Conservation (phyloP, 495 filamentous ascomycete species). For the Daldinia childiae region DNA sequence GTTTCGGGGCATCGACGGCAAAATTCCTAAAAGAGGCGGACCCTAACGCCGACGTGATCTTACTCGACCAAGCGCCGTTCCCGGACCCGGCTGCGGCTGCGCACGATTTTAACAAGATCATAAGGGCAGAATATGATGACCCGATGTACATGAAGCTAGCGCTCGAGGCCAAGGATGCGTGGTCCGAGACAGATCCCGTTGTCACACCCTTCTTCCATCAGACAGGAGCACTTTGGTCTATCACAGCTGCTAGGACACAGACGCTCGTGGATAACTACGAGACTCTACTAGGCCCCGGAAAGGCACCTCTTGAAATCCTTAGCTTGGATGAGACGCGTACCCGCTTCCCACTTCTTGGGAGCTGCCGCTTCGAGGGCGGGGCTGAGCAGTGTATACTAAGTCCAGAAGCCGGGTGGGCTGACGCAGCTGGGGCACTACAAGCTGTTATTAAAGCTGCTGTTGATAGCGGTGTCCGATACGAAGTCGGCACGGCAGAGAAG, state of each 20-base stretch:
- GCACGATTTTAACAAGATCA: slow-evolving; percentile 66
- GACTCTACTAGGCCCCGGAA: not conserved
- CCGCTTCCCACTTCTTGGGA: slow-evolving; percentile 49
- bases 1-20: slow-evolving; percentile 60
- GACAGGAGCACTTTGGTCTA: slow-evolving; percentile 58
- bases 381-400: slow-evolving; percentile 49
- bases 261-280: not conserved
- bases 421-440: slow-evolving; percentile 56
- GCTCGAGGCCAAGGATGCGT: slow-evolving; percentile 56
- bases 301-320: not conserved
- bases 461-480: slow-evolving; percentile 57
- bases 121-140: slow-evolving; percentile 65
- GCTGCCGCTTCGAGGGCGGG: slow-evolving; percentile 39
- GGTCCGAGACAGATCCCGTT: slow-evolving; percentile 51
- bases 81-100: slow-evolving; percentile 57
- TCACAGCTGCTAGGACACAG: slow-evolving; percentile 19
- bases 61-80: slow-evolving; percentile 52
- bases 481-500: slow-evolving; percentile 52
- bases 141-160: slow-evolving; percentile 61
- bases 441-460: slow-evolving; percentile 55
- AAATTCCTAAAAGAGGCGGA: slow-evolving; percentile 52
- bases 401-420: slow-evolving; percentile 60
- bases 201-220: slow-evolving; percentile 62
- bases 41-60: slow-evolving; percentile 54
- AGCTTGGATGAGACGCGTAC: slow-evolving; percentile 47